Percentiles rank a stretch among this genome's conserved stretches.
phyloP scores from a whole-genome alignment of 257 asterid genomes.

The Buddleja alternifolia region DNA sequence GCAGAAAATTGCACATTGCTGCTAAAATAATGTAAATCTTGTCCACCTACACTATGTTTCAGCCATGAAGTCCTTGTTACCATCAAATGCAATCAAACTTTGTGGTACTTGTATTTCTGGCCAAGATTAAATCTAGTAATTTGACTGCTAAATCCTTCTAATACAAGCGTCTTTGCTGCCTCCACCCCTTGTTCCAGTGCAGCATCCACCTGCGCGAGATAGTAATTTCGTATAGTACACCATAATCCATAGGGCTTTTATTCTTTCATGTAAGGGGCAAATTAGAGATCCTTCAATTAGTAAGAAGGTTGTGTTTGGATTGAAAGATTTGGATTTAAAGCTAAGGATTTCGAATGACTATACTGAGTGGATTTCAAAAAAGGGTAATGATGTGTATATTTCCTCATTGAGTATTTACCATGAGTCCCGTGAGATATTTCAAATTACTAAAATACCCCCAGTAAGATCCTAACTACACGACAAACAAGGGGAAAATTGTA shows the following conservation, averaged over 20 bases:
- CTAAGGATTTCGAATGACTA: too few relatives aligned
- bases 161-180: slow-evolving; percentile 67
- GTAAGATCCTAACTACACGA: too few relatives aligned
- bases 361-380: too few relatives aligned
- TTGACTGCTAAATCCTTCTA: slow-evolving; percentile 76
- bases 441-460: too few relatives aligned
- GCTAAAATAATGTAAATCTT: not conserved
- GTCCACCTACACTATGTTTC: not conserved
- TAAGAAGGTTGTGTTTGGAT: too few relatives aligned
- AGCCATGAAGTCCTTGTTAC: not conserved
- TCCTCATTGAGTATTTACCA: too few relatives aligned
- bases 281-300: not conserved
- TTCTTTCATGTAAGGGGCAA: not conserved
- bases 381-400: too few relatives aligned
- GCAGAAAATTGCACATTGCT: not conserved
- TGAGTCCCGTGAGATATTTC: too few relatives aligned
- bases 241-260: not conserved
- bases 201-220: slow-evolving; percentile 60
- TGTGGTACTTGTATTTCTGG: slow-evolving; percentile 89
- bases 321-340: too few relatives aligned
- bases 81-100: slow-evolving; percentile 42
- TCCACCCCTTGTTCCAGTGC: slow-evolving; percentile 88
- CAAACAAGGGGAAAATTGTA: too few relatives aligned
- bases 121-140: slow-evolving; percentile 86
- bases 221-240: not conserved